Evolutionary conservation across 345 rosid species (phyloP), one percentile per base, ranked within the genome.

Genomic region (Erysimum cheiranthoides): DNA sequence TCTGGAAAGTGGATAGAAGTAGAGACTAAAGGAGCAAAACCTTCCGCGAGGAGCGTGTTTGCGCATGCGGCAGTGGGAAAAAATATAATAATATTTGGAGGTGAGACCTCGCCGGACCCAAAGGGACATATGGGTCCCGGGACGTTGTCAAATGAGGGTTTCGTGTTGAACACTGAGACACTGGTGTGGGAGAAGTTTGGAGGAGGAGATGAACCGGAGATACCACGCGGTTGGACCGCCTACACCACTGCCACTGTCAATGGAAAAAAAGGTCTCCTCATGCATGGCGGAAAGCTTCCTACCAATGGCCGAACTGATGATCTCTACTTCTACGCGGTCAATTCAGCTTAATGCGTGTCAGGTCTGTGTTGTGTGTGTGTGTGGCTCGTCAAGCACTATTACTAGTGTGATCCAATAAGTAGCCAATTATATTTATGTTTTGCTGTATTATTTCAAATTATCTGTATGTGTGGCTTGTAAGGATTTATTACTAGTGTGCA

Each of bases 211-310:
- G 62, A 27, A 39, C 71, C 54, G 16, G 30, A 7, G 39, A 31
- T 8, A 8, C 42, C 54, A 40, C 36, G 43, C 2, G 71, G 71
- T 53, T 73, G 77, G 71, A n/a, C 42, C 3, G 64, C 71, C 5
- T 32, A 12, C n/a, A n/a, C 72, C 1, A 4, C 2, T 43, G 72
- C 56, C 2, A 54, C 28, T 1, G 1, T 63, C 13, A 6, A 73
- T 62, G 78, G 78, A 6, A 63, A 35, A 53, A 45, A 54, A 52
- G 71, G 78, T 10, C 57, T 73, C 3, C 38, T 73, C 35, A 66
- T 73, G 57, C 61, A 65, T 54, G 78, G 78, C 0, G 78, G 72
- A 12, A 73, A 73, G 32, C 25, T 21, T 54, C 47, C 46, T 12
- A 21, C 36, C 10, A 73, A 73, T 5, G 10, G 14, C 0, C 57